A percentile compares a stretch with the other conserved stretches of the same genome.
Evolutionary conservation across 306 rosid species (phyloP).

Genomic region (Pueraria montana): DNA sequence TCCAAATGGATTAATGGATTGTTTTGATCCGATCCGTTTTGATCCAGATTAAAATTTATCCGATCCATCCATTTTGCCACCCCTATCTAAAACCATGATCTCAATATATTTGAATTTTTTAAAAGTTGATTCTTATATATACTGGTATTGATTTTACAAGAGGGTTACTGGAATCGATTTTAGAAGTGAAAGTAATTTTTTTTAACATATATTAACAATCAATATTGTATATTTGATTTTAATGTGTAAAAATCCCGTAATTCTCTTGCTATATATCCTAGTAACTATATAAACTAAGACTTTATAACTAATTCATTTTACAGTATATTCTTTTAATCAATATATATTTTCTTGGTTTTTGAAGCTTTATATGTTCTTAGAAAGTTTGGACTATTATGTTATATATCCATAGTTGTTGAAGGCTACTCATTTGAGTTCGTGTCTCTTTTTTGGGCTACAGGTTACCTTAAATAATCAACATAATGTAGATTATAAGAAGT

Average conservation of each 20-base stretch:
- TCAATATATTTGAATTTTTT: neutral
- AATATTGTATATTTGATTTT: neutral
- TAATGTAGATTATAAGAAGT: constrained; percentile 20
- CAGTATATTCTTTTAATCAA: neutral
- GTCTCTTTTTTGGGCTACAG: constrained; percentile 20
- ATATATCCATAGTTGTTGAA: neutral
- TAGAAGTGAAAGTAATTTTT: neutral
- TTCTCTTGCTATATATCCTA: neutral
- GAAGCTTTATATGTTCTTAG: neutral
- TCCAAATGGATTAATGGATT: too few relatives aligned
- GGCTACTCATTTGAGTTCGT: neutral
- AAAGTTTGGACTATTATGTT: neutral
- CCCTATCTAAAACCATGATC: neutral
- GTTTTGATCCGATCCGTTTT: too few relatives aligned
- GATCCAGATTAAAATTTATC: too few relatives aligned
- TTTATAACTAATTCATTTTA: neutral
- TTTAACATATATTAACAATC: neutral
- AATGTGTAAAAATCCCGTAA: neutral
- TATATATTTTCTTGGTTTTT: neutral
- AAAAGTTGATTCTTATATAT: neutral
- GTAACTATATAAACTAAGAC: neutral
- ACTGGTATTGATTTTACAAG: neutral
- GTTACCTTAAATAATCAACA: constrained; percentile 29
- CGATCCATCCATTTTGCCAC: too few relatives aligned
- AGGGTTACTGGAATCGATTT: neutral